A percentile compares a stretch with the other conserved stretches of the same genome.
Conservation (phyloP, 106 monocot genomes). For the Apostasia ramifera region DNA sequence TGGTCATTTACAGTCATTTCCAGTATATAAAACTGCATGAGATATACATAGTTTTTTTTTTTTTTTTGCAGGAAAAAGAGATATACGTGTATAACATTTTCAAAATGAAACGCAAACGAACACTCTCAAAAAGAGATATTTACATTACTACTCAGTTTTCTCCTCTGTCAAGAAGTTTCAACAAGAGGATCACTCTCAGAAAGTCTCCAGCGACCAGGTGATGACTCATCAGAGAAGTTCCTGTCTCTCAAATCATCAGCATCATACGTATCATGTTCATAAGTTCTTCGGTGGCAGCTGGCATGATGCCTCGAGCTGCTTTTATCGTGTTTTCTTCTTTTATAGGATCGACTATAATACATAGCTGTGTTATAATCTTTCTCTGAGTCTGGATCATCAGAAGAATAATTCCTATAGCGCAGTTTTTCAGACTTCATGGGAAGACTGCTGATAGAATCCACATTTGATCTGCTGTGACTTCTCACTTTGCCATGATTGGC, state of each 20-base stretch:
- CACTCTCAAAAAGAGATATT: too few species aligned
- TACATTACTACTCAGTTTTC: too few species aligned
- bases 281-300: background rate
- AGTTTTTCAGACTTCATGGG: constrained; percentile 13
- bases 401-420: constrained; percentile 11
- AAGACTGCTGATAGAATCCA: constrained; percentile 5
- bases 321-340: constrained; percentile 11
- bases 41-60: too few species aligned
- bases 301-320: background rate
- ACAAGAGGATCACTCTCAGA: constrained; percentile 2
- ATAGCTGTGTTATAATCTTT: background rate
- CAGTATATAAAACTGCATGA: too few species aligned
- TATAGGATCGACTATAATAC: background rate
- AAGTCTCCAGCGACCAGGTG: constrained; percentile 6
- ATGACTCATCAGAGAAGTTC: background rate
- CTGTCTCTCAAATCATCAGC: background rate
- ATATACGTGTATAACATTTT: too few species aligned
- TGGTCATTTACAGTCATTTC: too few species aligned
- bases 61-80: too few species aligned
- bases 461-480: constrained; percentile 11
- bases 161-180: background rate
- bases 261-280: background rate
- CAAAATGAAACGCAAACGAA: too few species aligned
- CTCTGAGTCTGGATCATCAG: constrained; percentile 7
- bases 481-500: background rate